These are phyloP conservation scores for Nigrospora osmanthi DNA, from an alignment of 2,329 filamentous ascomycete genomes.

Conservation along the genomic window DNA sequence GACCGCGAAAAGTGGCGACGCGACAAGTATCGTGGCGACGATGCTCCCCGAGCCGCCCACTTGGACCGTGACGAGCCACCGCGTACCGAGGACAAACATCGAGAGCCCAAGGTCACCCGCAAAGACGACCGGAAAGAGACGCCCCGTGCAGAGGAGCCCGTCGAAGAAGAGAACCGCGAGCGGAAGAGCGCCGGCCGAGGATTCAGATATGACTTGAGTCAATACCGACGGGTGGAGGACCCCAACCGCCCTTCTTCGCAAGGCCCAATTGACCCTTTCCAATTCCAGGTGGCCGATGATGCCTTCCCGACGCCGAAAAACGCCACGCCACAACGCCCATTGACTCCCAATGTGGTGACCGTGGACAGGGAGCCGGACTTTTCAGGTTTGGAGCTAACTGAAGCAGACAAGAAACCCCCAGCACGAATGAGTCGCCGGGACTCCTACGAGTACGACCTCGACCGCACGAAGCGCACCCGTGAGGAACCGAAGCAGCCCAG, in stretches of 20 bases:
- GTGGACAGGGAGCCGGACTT: constrained; percentile 47
- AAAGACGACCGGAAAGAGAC: constrained; percentile 17
- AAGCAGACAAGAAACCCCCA: constrained; percentile 19
- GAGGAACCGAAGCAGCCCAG: constrained; percentile 40
- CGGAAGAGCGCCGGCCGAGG: constrained; percentile 9
- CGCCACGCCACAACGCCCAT: constrained; percentile 29
- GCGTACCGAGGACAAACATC: constrained; percentile 7
- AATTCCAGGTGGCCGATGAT: constrained; percentile 47
- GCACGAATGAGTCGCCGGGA: constrained; percentile 40
- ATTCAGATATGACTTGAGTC: constrained; percentile 9
- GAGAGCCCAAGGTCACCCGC: background rate
- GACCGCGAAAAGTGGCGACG: constrained; percentile 12
- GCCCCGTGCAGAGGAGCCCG: constrained; percentile 13
- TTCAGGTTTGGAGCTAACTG: constrained; percentile 17
- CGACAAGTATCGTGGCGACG: constrained; percentile 18
- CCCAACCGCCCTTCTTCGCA: constrained; percentile 14
- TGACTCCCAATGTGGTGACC: constrained; percentile 44
- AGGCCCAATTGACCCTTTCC: constrained; percentile 45
- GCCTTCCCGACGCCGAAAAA: constrained; percentile 38
- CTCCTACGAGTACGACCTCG: constrained; percentile 39
- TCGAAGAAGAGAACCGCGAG: constrained; percentile 8
- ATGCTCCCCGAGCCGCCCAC: constrained; percentile 19
- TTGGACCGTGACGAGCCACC: constrained; percentile 5
- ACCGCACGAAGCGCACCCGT: constrained; percentile 34
- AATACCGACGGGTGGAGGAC: constrained; percentile 17